These are phyloP conservation scores for Metarhizium robertsii DNA, from an alignment of 2,329 filamentous ascomycete genomes.

Conservation along the genomic window DNA sequence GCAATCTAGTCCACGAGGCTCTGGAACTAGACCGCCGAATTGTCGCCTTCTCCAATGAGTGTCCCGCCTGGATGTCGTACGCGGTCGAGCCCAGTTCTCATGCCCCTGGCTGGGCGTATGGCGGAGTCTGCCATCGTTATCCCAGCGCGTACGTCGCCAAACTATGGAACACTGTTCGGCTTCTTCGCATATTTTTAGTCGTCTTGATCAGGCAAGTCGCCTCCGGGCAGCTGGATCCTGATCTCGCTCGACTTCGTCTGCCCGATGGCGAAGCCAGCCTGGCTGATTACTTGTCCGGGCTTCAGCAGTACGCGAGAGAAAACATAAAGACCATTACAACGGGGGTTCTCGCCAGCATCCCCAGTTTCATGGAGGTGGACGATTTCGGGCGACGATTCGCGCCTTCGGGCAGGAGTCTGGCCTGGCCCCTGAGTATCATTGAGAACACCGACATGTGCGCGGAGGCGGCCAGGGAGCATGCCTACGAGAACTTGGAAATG, in stretches of 20 bases:
- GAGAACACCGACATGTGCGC: conserved; percentile 7
- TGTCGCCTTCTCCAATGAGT: not conserved
- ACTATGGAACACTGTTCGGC: conserved; percentile 16
- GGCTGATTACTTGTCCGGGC: not conserved
- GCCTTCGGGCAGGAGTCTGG: conserved; percentile 13
- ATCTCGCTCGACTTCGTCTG: not conserved
- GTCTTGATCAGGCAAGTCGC: conserved; percentile 8
- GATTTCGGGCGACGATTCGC: conserved; percentile 8
- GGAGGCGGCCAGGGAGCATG: conserved; percentile 6
- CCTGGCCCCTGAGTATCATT: conserved; percentile 15
- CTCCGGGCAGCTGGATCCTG: not conserved
- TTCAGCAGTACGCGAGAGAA: conserved; percentile 3
- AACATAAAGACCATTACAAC: conserved; percentile 11
- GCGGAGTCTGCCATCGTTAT: conserved; percentile 10
- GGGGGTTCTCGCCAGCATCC: conserved; percentile 14
- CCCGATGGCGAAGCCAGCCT: not conserved
- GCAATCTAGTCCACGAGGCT: conserved; percentile 11
- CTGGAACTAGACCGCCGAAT: conserved; percentile 11
- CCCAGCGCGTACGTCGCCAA: conserved; percentile 12
- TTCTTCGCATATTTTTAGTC: conserved; percentile 16
- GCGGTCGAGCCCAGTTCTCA: conserved; percentile 1
- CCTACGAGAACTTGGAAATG: conserved; percentile 10
- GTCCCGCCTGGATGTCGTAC: conserved; percentile 3
- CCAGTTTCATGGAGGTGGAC: conserved; percentile 9
- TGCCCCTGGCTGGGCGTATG: conserved; percentile 8